Base-by-base conservation (phyloP, 768 basidiomycete species). In the Cystofilobasidium bisporidii region DNA sequence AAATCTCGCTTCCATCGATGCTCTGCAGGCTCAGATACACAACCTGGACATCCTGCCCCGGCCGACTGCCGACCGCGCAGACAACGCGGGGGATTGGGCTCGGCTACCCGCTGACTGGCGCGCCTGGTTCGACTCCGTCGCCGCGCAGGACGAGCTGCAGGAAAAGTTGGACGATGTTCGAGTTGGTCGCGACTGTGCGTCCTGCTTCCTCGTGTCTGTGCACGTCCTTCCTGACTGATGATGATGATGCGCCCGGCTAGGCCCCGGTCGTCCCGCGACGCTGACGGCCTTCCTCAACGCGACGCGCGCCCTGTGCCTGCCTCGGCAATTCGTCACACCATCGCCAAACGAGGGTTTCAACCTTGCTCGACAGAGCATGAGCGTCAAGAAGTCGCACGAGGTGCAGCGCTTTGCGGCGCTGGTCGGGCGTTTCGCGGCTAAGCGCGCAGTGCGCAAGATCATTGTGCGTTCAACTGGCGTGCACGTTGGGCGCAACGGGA, bases 81-180 rank as follows among this genome's bases (percentile, higher is more conserved):
- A 20, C 5, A 22, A 61, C 8, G 40, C 33, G 11, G 40, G 40
- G 17, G 53, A 56, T 32, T 61, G 60, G 60, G 11, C 9, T n/a
- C 22, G 33, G n/a, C 14, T 61, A 24, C 60, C 60, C 1, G 45
- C 14, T 1, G 60, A 43, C 0, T 61, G 60, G 60, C 60, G n/a
- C 4, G 40, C n/a, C 28, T 61, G 60, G 60, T 61, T 61, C 45
- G 60, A 61, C 40, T 28, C 24, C 3, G 60, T 17, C 6, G 22
- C 15, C 8, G 26, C 24, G 24, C 24, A 8, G 1, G 60, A 61
- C 12, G 36, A 61, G 11, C 38, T 41, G 18, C 40, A 61, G 38
- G 40, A 1, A 4, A 41, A 30, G 41, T 24, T 61, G 60, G 40
- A 41, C 40, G 60, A 43, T 41, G 22, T 61, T 24, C 20, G 60